Base-by-base conservation (phyloP, 2,329 filamentous ascomycete genomes). In the Sporothrix dimorphospora region DNA sequence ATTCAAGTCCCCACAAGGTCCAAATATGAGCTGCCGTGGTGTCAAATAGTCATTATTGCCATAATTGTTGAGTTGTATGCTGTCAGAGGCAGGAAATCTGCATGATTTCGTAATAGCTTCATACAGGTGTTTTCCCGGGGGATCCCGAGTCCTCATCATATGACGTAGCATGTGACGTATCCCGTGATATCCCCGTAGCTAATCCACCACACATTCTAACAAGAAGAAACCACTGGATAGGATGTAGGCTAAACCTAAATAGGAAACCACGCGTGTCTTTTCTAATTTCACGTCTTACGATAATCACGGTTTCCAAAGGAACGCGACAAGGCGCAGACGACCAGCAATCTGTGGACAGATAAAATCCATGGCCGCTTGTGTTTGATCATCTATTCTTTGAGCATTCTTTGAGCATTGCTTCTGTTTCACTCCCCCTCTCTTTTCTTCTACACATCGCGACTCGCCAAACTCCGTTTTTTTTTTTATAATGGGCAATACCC, bases 271-370 rank as follows among this genome's bases (percentile, higher is more conserved):
- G 16, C 24, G 27, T 7, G 9, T 19, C 53, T 30, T 30, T 38
- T 30, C n/a, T 42, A 45, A 12, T 27, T 27, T 11, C 11, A 66
- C 21, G 24, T 61, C 69, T 71, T 71, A 65, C 69, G 69, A 71
- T 65, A 53, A 42, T 71, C 45, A 49, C 69, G 69, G 57, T 9
- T 38, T 21, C 3, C 57, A 40, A 40, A 19, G 7, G 1, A 59
- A 57, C 51, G 66, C 51, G 27, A 55, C n/a, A 24, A 34, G 30
- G 30, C 30, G 42, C 42, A 47, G 42, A 45, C 16, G 3, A 47
- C 42, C 42, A 47, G 42, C 42, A 19, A 47, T 47, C 42, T 45
- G 14, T 47, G 14, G 42, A 19, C 2, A 47, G 42, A 47, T 5
- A 47, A 19, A 4, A 47, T 16, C 4, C 4, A 47, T 47, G 30